Evolutionary conservation across 2,329 filamentous ascomycete species (phyloP).

Genomic region (Curvularia hawaiiensis): DNA sequence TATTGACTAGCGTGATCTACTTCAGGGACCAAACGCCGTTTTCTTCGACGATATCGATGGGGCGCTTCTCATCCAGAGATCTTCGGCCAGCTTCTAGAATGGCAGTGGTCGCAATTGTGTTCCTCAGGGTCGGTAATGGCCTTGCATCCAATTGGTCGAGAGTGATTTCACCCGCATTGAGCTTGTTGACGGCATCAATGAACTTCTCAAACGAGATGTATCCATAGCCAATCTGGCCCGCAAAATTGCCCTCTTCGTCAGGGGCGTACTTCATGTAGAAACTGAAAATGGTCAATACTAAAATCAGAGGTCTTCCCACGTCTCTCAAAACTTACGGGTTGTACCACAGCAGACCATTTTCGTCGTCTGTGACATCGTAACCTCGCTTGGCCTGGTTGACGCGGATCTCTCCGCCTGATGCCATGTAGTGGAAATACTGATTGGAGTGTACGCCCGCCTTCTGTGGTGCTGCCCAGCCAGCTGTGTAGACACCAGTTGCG

Average conservation of each 20-base stretch:
- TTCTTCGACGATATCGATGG: slow-evolving; percentile 73
- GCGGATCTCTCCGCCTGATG: slow-evolving; percentile 79
- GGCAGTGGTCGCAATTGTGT: slow-evolving; percentile 89
- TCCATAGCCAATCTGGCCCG: slow-evolving; percentile 87
- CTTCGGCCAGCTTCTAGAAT: slow-evolving; percentile 86
- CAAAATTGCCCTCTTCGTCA: slow-evolving; percentile 93
- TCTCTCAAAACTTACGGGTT: slow-evolving; percentile 67
- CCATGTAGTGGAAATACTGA: slow-evolving; percentile 97
- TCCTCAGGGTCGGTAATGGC: slow-evolving; percentile 81
- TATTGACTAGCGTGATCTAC: slow-evolving; percentile 37
- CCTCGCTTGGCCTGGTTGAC: slow-evolving; percentile 93
- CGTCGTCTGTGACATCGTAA: slow-evolving; percentile 92
- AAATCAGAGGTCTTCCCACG: neutral
- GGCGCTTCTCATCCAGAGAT: slow-evolving; percentile 81
- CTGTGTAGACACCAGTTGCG: slow-evolving; percentile 89
- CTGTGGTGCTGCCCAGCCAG: slow-evolving; percentile 92
- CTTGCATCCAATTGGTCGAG: slow-evolving; percentile 79
- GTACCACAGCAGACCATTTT: slow-evolving; percentile 74
- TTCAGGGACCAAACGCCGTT: slow-evolving; percentile 71
- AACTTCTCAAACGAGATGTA: slow-evolving; percentile 97
- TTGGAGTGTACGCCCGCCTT: slow-evolving; percentile 94
- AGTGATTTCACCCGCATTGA: slow-evolving; percentile 75
- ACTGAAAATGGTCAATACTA: slow-evolving; percentile 37
- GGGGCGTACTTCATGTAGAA: slow-evolving; percentile 96
- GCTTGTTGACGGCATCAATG: slow-evolving; percentile 78